Conservation (phyloP, 2,329 filamentous ascomycete species). For the Verticillium albo-atrum region DNA sequence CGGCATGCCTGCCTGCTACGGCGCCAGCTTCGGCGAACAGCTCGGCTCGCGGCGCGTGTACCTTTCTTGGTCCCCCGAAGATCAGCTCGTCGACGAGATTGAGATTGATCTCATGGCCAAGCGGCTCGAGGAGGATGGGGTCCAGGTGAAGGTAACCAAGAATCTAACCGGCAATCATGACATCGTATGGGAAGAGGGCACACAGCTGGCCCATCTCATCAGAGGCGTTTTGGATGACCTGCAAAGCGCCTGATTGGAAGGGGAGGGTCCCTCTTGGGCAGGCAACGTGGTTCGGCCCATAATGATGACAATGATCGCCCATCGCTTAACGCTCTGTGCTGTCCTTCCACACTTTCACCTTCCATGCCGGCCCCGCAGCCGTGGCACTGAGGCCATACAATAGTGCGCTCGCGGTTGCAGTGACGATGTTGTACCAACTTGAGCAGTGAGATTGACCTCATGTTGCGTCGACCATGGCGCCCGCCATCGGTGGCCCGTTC, state of each 20-base stretch:
- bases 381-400: slow-evolving; percentile 27
- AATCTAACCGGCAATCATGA: slow-evolving; percentile 58
- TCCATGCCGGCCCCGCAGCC: slow-evolving; percentile 29
- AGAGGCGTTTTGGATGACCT: slow-evolving; percentile 3
- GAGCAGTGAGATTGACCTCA: slow-evolving; percentile 35
- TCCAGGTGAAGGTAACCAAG: slow-evolving; percentile 24
- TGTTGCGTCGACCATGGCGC: slow-evolving; percentile 37
- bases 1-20: slow-evolving; percentile 48
- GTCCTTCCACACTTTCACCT: slow-evolving; percentile 26
- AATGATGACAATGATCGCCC: background rate
- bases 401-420: slow-evolving; percentile 25
- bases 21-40: slow-evolving; percentile 32
- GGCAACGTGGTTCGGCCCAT: background rate
- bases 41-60: slow-evolving; percentile 31
- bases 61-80: slow-evolving; percentile 41
- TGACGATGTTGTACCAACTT: slow-evolving; percentile 42
- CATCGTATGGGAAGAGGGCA: slow-evolving; percentile 57
- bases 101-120: slow-evolving; percentile 55
- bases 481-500: slow-evolving; percentile 38
- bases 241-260: background rate
- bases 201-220: slow-evolving; percentile 47
- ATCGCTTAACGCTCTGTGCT: background rate
- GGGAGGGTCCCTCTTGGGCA: background rate
- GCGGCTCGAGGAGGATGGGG: slow-evolving; percentile 34
- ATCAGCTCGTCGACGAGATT: slow-evolving; percentile 47